phyloP scores from a whole-genome alignment of 2,329 filamentous ascomycete species.

The Verticillium albo-atrum region DNA sequence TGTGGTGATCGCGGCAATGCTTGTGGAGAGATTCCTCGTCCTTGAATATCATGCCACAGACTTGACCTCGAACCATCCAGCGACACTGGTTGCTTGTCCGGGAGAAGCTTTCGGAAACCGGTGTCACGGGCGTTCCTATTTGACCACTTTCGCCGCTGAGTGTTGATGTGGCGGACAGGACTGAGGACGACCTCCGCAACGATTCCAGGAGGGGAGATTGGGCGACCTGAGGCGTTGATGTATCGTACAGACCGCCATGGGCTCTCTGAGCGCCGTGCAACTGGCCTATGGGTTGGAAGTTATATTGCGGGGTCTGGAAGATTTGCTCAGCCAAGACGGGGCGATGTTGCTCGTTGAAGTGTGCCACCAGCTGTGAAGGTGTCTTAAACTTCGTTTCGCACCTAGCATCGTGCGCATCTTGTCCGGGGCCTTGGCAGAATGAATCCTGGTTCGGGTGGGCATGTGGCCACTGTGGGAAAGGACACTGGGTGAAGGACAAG shows the following conservation, averaged over 20 bases:
- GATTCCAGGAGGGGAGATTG: not conserved
- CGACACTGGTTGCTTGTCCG: slow-evolving; percentile 29
- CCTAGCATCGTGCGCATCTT: not conserved
- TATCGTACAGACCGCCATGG: not conserved
- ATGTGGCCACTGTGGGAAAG: not conserved
- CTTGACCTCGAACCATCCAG: slow-evolving; percentile 11
- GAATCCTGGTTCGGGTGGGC: not conserved
- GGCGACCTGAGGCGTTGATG: too few relatives aligned
- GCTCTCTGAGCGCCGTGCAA: not conserved
- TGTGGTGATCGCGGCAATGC: slow-evolving; percentile 49
- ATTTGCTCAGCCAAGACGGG: not conserved
- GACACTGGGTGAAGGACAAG: not conserved
- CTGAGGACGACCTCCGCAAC: not conserved
- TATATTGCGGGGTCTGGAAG: not conserved
- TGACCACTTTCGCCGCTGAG: not conserved
- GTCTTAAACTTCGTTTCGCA: not conserved
- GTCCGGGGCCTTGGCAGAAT: not conserved
- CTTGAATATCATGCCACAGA: slow-evolving; percentile 31
- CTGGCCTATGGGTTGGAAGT: not conserved
- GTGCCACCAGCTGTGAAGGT: not conserved
- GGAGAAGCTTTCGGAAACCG: not conserved
- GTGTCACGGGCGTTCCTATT: not conserved
- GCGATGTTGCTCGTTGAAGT: not conserved
- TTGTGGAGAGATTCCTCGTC: slow-evolving; percentile 47
- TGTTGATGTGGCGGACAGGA: not conserved